phyloP scores from a whole-genome alignment of 2,329 filamentous ascomycete species.

The Penicillium occitanis region DNA sequence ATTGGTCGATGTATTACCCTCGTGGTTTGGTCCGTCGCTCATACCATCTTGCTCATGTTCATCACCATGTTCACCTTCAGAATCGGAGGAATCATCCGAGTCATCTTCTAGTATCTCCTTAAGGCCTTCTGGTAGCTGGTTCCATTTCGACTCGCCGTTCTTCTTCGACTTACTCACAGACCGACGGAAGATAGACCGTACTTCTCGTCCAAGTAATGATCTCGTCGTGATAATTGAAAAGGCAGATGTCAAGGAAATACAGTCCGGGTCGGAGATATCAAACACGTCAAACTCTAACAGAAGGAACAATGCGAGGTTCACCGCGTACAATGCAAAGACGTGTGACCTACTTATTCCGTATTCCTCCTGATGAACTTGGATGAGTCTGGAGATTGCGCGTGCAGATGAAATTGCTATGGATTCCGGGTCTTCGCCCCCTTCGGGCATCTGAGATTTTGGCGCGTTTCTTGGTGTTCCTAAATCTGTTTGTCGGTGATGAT shows the following conservation, averaged over 20 bases:
- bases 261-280: constrained; percentile 37
- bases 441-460: constrained; percentile 13
- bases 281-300: constrained; percentile 30
- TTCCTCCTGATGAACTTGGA: constrained; percentile 34
- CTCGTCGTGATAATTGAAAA: constrained; percentile 37
- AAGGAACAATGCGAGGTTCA: constrained; percentile 40
- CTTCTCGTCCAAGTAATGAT: constrained; percentile 34
- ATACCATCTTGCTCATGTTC: constrained; percentile 8
- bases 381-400: constrained; percentile 32
- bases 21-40: constrained; percentile 22
- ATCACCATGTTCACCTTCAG: neutral
- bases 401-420: constrained; percentile 32
- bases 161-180: constrained; percentile 26
- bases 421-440: constrained; percentile 2
- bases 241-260: constrained; percentile 35
- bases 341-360: constrained; percentile 38
- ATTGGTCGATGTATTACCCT: neutral
- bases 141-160: constrained; percentile 12
- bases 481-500: constrained; percentile 1
- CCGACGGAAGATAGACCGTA: constrained; percentile 40
- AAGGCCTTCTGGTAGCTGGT: constrained; percentile 28
- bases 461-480: constrained; percentile 4
- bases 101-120: constrained; percentile 36
- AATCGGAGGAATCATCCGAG: neutral
- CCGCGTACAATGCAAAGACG: constrained; percentile 40